Evolutionary conservation across 148 eudicot genomes (phyloP).

Genomic region (Amaranthus hypochondriacus): DNA sequence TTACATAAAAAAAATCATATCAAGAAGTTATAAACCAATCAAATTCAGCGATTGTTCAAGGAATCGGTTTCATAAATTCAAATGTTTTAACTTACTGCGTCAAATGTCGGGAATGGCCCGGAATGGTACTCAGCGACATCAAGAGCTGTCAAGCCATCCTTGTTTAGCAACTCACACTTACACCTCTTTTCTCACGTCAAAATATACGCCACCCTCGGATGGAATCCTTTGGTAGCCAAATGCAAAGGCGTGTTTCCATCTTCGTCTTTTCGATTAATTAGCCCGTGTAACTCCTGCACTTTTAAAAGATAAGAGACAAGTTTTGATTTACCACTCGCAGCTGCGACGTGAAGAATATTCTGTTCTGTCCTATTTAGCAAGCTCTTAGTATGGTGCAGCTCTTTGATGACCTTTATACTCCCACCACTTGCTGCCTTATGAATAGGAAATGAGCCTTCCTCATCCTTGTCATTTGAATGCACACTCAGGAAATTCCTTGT

Average conservation of each 20-base stretch:
- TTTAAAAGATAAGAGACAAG: slow-evolving; percentile 7
- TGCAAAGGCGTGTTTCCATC: slow-evolving; percentile 30
- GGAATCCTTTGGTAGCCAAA: slow-evolving; percentile 23
- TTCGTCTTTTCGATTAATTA: slow-evolving; percentile 21
- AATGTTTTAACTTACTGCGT: slow-evolving; percentile 13
- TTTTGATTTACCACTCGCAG: slow-evolving; percentile 15
- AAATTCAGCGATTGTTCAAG: too few species aligned
- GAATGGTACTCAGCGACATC: slow-evolving; percentile 18
- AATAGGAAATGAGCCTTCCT: slow-evolving; percentile 21
- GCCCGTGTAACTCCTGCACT: neutral
- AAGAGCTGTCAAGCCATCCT: slow-evolving; percentile 24
- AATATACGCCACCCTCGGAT: slow-evolving; percentile 18
- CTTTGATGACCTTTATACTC: slow-evolving; percentile 13
- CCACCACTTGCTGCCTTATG: slow-evolving; percentile 22
- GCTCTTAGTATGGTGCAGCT: neutral
- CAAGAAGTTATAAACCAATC: too few species aligned
- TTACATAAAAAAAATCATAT: too few species aligned
- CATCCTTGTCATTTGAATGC: slow-evolving; percentile 9
- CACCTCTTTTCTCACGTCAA: slow-evolving; percentile 14
- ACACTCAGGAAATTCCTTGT: neutral
- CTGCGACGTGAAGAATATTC: slow-evolving; percentile 28
- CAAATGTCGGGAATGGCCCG: slow-evolving; percentile 10
- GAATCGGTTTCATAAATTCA: neutral
- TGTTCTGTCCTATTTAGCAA: slow-evolving; percentile 20
- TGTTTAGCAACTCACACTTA: slow-evolving; percentile 10